phyloP scores from a whole-genome alignment of 768 basidiomycete genomes.

The Collybia sordida region DNA sequence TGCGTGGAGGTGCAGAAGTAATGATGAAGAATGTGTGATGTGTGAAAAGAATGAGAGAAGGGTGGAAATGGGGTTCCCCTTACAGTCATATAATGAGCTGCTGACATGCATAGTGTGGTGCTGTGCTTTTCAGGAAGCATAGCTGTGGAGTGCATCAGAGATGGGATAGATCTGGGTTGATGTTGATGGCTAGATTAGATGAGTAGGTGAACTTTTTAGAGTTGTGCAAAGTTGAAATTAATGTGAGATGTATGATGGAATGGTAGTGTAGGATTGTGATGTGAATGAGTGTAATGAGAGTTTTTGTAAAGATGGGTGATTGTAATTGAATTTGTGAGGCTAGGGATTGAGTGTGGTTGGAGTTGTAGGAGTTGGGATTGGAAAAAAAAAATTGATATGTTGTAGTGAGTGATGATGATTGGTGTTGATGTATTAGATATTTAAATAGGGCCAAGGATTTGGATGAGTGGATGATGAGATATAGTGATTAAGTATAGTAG shows the following conservation, averaged over 20 bases:
- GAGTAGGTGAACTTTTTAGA: constrained; percentile 69
- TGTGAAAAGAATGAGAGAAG: constrained; percentile 52
- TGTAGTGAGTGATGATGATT: too few relatives aligned
- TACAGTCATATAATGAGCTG: too few relatives aligned
- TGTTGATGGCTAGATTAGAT: too few relatives aligned
- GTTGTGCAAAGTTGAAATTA: constrained; percentile 46
- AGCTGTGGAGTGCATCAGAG: constrained; percentile 60
- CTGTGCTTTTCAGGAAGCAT: constrained; percentile 47
- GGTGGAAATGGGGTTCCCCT: too few relatives aligned
- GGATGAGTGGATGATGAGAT: too few relatives aligned
- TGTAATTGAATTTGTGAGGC: constrained; percentile 80
- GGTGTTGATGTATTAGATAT: too few relatives aligned
- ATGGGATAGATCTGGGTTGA: constrained; percentile 72
- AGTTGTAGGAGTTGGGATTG: too few relatives aligned
- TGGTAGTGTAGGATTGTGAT: constrained; percentile 1
- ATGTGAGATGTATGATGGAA: background rate
- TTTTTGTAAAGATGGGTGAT: constrained; percentile 80
- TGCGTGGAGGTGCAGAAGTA: too few relatives aligned
- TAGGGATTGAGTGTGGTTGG: constrained; percentile 74
- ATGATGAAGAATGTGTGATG: constrained; percentile 44
- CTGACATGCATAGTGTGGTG: too few relatives aligned
- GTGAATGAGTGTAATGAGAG: constrained; percentile 53
- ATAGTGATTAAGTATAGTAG: too few relatives aligned
- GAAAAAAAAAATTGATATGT: too few relatives aligned
- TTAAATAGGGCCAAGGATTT: too few relatives aligned